phyloP scores from a whole-genome alignment of 441 rosid genomes.

The Erodium moschatum region DNA sequence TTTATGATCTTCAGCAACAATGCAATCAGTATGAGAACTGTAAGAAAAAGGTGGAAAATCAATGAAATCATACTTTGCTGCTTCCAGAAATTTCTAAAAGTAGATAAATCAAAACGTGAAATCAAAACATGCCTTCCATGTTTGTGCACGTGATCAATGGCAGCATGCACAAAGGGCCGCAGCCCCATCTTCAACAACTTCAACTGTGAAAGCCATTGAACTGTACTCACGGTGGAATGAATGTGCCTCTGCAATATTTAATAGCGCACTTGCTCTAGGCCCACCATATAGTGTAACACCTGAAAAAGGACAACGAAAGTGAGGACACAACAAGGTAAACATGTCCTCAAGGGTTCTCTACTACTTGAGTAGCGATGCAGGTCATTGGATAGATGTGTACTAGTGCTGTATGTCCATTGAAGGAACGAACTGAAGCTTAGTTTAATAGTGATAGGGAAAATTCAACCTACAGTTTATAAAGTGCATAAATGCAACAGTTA shows the following conservation, averaged over 20 bases:
- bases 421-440: neutral
- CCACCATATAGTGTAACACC: slow-evolving; percentile 81
- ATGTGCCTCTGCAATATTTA: slow-evolving; percentile 50
- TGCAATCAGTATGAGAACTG: slow-evolving; percentile 45
- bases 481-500: neutral
- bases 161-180: slow-evolving; percentile 63
- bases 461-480: neutral
- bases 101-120: neutral
- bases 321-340: neutral
- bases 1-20: slow-evolving; percentile 31
- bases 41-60: slow-evolving; percentile 6
- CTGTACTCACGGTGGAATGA: slow-evolving; percentile 83
- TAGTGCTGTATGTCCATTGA: neutral
- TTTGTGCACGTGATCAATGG: slow-evolving; percentile 74
- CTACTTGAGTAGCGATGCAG: neutral
- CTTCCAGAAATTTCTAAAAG: neutral
- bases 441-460: neutral
- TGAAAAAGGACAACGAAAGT: slow-evolving; percentile 23
- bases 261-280: slow-evolving; percentile 52
- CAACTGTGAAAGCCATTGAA: slow-evolving; percentile 77
- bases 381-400: neutral
- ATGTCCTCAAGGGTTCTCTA: neutral
- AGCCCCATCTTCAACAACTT: slow-evolving; percentile 83
- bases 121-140: slow-evolving; percentile 63
- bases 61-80: neutral